Evolutionary conservation across 2,329 filamentous ascomycete genomes (phyloP), one percentile per base, ranked within the genome.

Genomic region (Stagonosporopsis tanaceti): DNA sequence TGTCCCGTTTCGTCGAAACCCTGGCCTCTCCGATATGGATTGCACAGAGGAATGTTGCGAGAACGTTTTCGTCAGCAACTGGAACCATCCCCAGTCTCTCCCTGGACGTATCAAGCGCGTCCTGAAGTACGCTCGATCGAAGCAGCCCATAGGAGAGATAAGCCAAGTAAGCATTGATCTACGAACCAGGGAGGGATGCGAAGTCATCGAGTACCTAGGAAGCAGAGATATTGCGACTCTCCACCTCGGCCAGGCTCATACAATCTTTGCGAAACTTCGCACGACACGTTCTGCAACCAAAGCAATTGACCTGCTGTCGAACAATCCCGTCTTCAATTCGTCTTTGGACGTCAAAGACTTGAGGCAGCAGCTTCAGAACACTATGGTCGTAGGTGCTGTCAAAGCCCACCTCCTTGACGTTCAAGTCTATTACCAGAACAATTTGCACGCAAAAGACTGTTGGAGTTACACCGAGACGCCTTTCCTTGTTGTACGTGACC

Each of bases 391-490:
- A 4, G 64, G 62, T 17, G 70, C 67, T 11, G 60, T 59, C 15
- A 68, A 69, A 30, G 59, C 57, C 3, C 67, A 72, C 38, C 44
- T 72, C 2, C 46, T 74, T 1, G 66, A 71, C 20, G 61, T 71
- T 2, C 70, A 72, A 39, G 47, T 70, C 9, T 55, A 64, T 8
- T 50, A 71, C 46, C 67, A 61, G 28, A 65, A 64, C 45, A 57
- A 62, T 8, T 58, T 72, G 15, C 61, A 67, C n/a, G 44, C 45
- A 6, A 27, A 24, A 3, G 62, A 59, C 20, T 61, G 51, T 11
- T 73, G 71, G 71, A 67, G 50, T 17, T 74, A 69, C 37, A 64
- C 53, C 8, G 70, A 74, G 44, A 52, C 57, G 12, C 68, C 64
- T 0, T 47, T 73, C 4, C 41, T 69, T 20, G n/a, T 66, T 32